Conservation (phyloP, 2,329 filamentous ascomycete species). For the Pseudohalonectria lignicola region DNA sequence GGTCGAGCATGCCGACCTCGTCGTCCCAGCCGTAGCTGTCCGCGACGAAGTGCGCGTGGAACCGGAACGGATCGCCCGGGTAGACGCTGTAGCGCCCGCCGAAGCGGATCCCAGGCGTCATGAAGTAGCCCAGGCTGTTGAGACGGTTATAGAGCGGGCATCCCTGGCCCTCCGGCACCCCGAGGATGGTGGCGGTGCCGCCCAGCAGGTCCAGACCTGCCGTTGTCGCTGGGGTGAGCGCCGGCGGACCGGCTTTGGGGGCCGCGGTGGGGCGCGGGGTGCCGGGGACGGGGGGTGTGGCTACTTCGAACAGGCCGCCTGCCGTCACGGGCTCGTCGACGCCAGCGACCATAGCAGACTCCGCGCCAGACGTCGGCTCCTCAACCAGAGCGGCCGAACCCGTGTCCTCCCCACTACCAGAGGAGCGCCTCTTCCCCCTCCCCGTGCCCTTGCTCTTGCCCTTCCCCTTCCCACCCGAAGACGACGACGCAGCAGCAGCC, state of each 20-base stretch:
- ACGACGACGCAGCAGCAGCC: no score
- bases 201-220: conserved; percentile 15
- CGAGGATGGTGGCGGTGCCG: conserved; percentile 6
- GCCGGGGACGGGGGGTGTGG: no score
- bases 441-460: no score
- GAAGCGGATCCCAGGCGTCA: conserved; percentile 86
- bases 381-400: conserved; percentile 1
- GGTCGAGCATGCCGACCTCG: conserved; percentile 70
- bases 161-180: conserved; percentile 29
- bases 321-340: background rate
- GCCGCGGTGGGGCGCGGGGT: background rate
- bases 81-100: conserved; percentile 93
- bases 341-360: no score
- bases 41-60: conserved; percentile 89
- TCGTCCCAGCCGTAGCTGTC: conserved; percentile 82
- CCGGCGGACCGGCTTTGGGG: conserved; percentile 3
- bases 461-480: background rate
- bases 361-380: background rate
- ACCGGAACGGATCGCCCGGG: conserved; percentile 86
- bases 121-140: conserved; percentile 69
- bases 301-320: no score
- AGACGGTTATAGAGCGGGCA: conserved; percentile 75
- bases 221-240: conserved; percentile 30
- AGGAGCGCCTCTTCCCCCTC: no score
- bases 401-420: background rate